Evolutionary conservation across 768 basidiomycete species (phyloP).

Genomic region (Leucosporidium scottii): DNA sequence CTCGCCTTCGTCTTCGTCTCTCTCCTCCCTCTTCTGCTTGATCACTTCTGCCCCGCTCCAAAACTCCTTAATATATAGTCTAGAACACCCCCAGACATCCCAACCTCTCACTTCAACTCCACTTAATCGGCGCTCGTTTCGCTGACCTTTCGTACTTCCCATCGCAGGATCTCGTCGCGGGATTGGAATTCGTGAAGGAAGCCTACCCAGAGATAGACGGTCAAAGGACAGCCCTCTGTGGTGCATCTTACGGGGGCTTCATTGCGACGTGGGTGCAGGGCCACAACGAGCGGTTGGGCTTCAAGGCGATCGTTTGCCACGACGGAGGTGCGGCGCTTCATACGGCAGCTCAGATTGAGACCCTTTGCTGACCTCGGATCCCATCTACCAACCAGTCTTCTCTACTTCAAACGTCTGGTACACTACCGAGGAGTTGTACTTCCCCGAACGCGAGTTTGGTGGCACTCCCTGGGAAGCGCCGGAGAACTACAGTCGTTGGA

Average conservation of each 20-base stretch:
- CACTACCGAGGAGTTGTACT: slow-evolving; percentile 35
- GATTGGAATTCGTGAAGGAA: slow-evolving; percentile 39
- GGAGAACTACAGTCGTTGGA: slow-evolving; percentile 29
- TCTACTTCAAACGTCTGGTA: slow-evolving; percentile 65
- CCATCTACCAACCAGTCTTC: slow-evolving; percentile 52
- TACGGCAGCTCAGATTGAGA: not conserved
- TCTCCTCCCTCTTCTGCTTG: not conserved
- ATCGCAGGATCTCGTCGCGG: slow-evolving; percentile 43
- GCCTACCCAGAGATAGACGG: slow-evolving; percentile 43
- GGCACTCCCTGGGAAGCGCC: slow-evolving; percentile 34
- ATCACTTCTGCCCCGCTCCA: no score
- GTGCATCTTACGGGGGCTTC: slow-evolving; percentile 44
- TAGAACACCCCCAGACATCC: no score
- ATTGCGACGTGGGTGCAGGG: slow-evolving; percentile 52
- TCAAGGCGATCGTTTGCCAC: slow-evolving; percentile 87
- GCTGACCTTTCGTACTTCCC: slow-evolving; percentile 62
- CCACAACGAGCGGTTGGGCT: slow-evolving; percentile 76
- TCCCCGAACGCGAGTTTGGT: slow-evolving; percentile 38
- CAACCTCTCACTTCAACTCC: no score
- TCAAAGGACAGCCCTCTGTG: slow-evolving; percentile 50
- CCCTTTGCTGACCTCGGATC: not conserved
- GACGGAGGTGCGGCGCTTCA: slow-evolving; percentile 54
- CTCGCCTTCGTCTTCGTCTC: not conserved
- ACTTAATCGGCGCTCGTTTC: slow-evolving; percentile 47
- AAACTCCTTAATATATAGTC: no score